Conservation (phyloP, 768 basidiomycete genomes). For the Naganishia vishniacii region DNA sequence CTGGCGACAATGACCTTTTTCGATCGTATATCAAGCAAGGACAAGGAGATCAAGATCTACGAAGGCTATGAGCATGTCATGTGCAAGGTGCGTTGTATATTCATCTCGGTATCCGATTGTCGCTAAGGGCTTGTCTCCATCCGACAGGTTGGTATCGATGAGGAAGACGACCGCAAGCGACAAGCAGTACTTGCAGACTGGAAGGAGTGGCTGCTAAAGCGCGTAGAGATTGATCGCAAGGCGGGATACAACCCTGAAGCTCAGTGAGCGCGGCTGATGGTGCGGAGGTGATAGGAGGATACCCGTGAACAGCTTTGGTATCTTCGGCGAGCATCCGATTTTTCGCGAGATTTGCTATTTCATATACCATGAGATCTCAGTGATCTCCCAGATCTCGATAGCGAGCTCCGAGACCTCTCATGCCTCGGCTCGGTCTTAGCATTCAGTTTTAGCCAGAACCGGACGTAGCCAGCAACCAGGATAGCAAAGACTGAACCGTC, state of each 20-base stretch:
- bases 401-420: too few relatives aligned
- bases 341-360: too few relatives aligned
- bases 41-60: constrained; percentile 49
- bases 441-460: too few relatives aligned
- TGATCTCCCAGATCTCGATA: too few relatives aligned
- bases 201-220: constrained; percentile 44
- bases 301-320: too few relatives aligned
- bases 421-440: too few relatives aligned
- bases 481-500: neutral
- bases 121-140: too few relatives aligned
- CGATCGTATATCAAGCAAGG: constrained; percentile 39
- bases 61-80: constrained; percentile 51
- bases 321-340: too few relatives aligned
- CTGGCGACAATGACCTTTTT: constrained; percentile 43
- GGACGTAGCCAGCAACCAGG: neutral
- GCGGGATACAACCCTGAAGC: constrained; percentile 14
- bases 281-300: too few relatives aligned
- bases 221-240: constrained; percentile 24
- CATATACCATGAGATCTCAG: too few relatives aligned
- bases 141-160: constrained; percentile 42
- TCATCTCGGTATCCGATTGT: neutral
- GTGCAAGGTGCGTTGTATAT: constrained; percentile 32
- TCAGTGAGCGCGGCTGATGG: neutral
- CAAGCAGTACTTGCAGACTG: constrained; percentile 48
- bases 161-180: constrained; percentile 46